These are phyloP conservation scores for Fusarium napiforme DNA, from an alignment of 2,329 filamentous ascomycete genomes.

Conservation along the genomic window DNA sequence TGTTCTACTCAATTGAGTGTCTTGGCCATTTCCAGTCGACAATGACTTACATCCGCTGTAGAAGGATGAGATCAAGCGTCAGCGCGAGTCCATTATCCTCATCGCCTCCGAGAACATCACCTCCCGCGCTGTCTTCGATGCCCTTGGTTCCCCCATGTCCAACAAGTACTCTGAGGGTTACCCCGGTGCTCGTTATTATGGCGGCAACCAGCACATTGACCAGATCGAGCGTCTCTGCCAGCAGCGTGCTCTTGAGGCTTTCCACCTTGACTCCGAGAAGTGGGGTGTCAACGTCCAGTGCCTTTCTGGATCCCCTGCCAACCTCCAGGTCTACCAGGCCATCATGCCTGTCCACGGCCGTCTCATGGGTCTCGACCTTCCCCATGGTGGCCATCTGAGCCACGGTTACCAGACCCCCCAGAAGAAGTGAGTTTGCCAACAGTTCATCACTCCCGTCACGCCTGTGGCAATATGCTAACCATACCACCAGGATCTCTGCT, in stretches of 20 bases:
- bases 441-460: neutral
- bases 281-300: slow-evolving; percentile 99
- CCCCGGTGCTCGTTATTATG: slow-evolving; percentile 98
- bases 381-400: slow-evolving; percentile 92
- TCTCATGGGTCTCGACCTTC: slow-evolving; percentile 95
- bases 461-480: slow-evolving; percentile 7
- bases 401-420: slow-evolving; percentile 98
- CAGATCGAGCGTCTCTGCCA: slow-evolving; percentile 96
- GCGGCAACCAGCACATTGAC: slow-evolving; percentile 99
- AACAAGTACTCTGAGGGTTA: slow-evolving; percentile 99
- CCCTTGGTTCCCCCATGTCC: slow-evolving; percentile 92
- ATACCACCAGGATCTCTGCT: slow-evolving; percentile 77
- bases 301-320: slow-evolving; percentile 91
- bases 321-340: slow-evolving; percentile 97
- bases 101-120: slow-evolving; percentile 99
- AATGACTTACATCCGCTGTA: slow-evolving; percentile 55
- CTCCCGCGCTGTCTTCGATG: slow-evolving; percentile 97
- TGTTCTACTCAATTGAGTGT: slow-evolving; percentile 45
- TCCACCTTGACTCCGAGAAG: slow-evolving; percentile 85
- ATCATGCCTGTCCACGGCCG: slow-evolving; percentile 95
- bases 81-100: slow-evolving; percentile 97
- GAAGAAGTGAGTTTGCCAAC: slow-evolving; percentile 74
- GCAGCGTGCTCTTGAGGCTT: slow-evolving; percentile 89
- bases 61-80: slow-evolving; percentile 94
- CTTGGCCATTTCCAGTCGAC: neutral